Evolutionary conservation across 495 filamentous ascomycete species (phyloP), one percentile per base, ranked within the genome.

Genomic region (Haplographium delicatum): DNA sequence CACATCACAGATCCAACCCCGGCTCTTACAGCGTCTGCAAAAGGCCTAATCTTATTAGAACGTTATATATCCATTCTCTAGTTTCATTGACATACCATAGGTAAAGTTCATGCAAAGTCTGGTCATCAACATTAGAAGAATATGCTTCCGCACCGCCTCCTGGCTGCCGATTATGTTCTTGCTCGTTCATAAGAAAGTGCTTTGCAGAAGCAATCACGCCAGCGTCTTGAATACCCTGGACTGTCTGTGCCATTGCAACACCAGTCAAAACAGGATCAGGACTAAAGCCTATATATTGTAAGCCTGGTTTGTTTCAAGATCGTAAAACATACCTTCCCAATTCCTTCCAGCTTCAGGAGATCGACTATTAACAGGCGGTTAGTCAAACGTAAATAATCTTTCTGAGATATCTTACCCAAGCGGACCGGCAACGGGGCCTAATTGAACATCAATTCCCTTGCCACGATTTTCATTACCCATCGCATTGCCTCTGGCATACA

Each of bases 51-150:
- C 5, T 19, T 72, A 63, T 70, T 38, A 25, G 47, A 7, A 13
- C 33, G 24, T 45, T 13, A 19, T 46, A 8, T 30, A 39, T 15
- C 18, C 15, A 34, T 24, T 28, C 10, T 19, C 15, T 8, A 65
- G 70, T 24, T 65, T 59, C 28, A 72, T 19, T 4, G 59, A 37
- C 63, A 37, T 71, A 73, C 81, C 93, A 98, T 9, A 96, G 74
- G 62, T 98, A 98, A 28, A 93, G 62, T 66, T 98, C 93, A 66
- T 98, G 93, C 80, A 98, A 79, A 2, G 91, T 94, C 64, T 80
- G 84, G 68, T 98, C 93, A 62, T 96, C 93, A 13, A 96, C 70
- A 62, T 96, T 98, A 13, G 84, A 81, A 61, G 88, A 93, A 4
- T 84, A 41, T 22, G 73, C 69, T 40, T 65, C 60, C 2, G 81